Evolutionary conservation across 768 basidiomycete genomes (phyloP).

Genomic region (Mycena pura): DNA sequence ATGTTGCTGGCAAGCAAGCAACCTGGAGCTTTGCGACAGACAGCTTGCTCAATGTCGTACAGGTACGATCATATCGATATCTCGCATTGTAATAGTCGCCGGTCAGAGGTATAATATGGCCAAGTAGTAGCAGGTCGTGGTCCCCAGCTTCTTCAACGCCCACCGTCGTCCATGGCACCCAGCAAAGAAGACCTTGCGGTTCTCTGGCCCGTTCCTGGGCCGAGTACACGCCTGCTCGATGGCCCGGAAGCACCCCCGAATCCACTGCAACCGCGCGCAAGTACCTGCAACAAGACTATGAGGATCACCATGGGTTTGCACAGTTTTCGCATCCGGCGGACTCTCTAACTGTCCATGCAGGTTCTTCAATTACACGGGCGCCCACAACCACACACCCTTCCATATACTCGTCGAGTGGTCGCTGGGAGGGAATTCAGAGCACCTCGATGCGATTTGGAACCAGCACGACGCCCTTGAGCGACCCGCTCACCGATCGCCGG

Average conservation of each 20-base stretch:
- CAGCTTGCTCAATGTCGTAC: background rate
- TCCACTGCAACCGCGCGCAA: constrained; percentile 4
- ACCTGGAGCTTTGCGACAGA: no score
- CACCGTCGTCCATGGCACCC: background rate
- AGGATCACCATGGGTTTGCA: constrained; percentile 17
- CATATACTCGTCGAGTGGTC: constrained; percentile 20
- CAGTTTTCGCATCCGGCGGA: background rate
- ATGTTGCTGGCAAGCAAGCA: no score
- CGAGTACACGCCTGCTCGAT: constrained; percentile 11
- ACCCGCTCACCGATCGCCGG: background rate
- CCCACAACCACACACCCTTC: constrained; percentile 24
- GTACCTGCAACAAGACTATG: constrained; percentile 15
- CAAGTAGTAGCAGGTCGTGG: no score
- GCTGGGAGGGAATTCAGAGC: constrained; percentile 12
- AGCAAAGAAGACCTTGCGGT: constrained; percentile 6
- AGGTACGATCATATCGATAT: constrained; percentile 1
- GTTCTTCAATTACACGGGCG: constrained; percentile 9
- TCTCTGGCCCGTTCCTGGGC: constrained; percentile 19
- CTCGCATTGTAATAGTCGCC: background rate
- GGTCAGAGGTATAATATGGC: background rate
- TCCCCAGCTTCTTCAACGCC: no score
- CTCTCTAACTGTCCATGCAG: background rate
- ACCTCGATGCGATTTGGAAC: constrained; percentile 18
- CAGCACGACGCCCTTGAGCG: constrained; percentile 16
- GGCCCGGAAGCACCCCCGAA: constrained; percentile 10